Evolutionary conservation across 305 asterid genomes (phyloP).

Genomic region (Coffea humblotiana): DNA sequence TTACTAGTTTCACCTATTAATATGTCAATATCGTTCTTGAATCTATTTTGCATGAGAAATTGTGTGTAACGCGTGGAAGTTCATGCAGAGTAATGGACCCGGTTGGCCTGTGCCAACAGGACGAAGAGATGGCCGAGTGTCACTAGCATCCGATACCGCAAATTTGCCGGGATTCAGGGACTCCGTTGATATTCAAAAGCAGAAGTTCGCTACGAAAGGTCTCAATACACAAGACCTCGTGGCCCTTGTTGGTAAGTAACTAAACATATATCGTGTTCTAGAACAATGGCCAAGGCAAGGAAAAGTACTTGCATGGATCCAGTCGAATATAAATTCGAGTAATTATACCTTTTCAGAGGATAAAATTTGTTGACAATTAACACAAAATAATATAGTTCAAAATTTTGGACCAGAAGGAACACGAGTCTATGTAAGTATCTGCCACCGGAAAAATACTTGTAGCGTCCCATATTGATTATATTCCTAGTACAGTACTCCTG

Average conservation of each 20-base stretch:
- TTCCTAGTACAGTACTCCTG: background rate
- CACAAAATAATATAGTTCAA: too few relatives aligned
- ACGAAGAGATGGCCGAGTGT: conserved; percentile 66
- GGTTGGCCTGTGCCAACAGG: conserved; percentile 69
- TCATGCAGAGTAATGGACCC: conserved; percentile 47
- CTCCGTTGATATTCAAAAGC: conserved; percentile 25
- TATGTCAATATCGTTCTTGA: too few relatives aligned
- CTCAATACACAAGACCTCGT: conserved; percentile 33
- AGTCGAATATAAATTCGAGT: background rate
- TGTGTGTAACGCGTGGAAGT: background rate
- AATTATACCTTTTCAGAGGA: too few relatives aligned
- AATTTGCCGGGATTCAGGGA: conserved; percentile 23
- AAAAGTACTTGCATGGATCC: too few relatives aligned
- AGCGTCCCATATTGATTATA: background rate
- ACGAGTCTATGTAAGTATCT: too few relatives aligned
- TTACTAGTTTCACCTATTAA: background rate
- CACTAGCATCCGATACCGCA: conserved; percentile 45
- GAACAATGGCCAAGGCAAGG: background rate
- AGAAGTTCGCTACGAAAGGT: conserved; percentile 19
- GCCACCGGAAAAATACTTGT: too few relatives aligned
- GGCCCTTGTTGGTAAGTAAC: conserved; percentile 27
- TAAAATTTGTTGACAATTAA: too few relatives aligned
- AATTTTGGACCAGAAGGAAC: too few relatives aligned
- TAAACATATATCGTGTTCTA: too few relatives aligned
- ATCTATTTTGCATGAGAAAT: background rate